Evolutionary conservation across 164 flowering plant genomes (phyloP).

Genomic region (Malania oleifera): DNA sequence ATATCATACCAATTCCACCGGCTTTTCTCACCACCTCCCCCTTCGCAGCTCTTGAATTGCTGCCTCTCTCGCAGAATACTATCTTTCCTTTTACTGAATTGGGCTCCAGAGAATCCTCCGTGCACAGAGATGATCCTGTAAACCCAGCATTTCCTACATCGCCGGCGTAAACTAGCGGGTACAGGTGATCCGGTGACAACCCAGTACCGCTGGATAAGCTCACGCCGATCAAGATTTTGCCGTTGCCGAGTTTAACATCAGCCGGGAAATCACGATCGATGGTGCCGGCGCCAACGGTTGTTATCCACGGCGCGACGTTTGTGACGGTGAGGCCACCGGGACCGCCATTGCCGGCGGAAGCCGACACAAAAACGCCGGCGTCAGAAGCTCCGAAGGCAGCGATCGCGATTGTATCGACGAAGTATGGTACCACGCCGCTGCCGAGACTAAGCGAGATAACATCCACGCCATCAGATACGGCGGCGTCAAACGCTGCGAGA

Average conservation of each 20-base stretch:
- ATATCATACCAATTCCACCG: slow-evolving; percentile 84
- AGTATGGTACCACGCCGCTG: slow-evolving; percentile 83
- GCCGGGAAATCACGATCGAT: slow-evolving; percentile 88
- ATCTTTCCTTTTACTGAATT: slow-evolving; percentile 64
- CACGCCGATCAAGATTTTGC: slow-evolving; percentile 48
- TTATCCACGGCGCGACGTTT: slow-evolving; percentile 92
- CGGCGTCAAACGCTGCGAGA: slow-evolving; percentile 80
- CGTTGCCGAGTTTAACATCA: slow-evolving; percentile 71
- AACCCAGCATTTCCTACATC: slow-evolving; percentile 70
- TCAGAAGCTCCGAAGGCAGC: slow-evolving; percentile 70
- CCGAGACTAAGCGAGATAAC: slow-evolving; percentile 85
- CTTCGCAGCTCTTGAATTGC: slow-evolving; percentile 68
- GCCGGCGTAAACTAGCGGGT: slow-evolving; percentile 75
- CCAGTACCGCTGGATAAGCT: slow-evolving; percentile 79
- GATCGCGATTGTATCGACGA: slow-evolving; percentile 79
- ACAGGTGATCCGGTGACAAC: slow-evolving; percentile 37
- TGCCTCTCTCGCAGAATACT: slow-evolving; percentile 88
- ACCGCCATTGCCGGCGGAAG: slow-evolving; percentile 93
- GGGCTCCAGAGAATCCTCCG: slow-evolving; percentile 77
- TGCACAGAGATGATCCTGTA: slow-evolving; percentile 73
- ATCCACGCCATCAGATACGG: slow-evolving; percentile 84
- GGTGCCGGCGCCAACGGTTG: slow-evolving; percentile 89
- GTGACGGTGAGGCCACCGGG: slow-evolving; percentile 85
- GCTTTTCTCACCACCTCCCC: slow-evolving; percentile 83
- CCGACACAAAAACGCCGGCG: slow-evolving; percentile 78